Percentiles rank a stretch among this genome's conserved stretches.
Evolutionary conservation across 129 eudicot genomes (phyloP).

Genomic region (Helianthus annuus): HanXRQr2.0-SUNRISE NC_035434.2:149566781-149567280

Average conservation of each 20-base stretch:
- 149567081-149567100: neutral
- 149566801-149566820: too few species aligned
- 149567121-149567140: neutral
- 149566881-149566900: too few species aligned
- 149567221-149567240: conserved; percentile 26
- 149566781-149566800: too few species aligned
- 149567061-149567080: neutral
- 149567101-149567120: neutral
- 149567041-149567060: neutral
- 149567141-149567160: conserved; percentile 25
- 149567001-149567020: too few species aligned
- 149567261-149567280: conserved; percentile 37
- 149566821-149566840: too few species aligned
- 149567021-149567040: neutral
- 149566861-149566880: too few species aligned
- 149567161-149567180: conserved; percentile 19
- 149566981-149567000: too few species aligned
- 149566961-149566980: too few species aligned
- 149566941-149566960: too few species aligned
- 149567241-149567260: conserved; percentile 42
- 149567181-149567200: conserved; percentile 25
- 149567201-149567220: conserved; percentile 32
- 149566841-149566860: too few species aligned
- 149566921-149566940: too few species aligned
- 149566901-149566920: too few species aligned